phyloP scores from a whole-genome alignment of 2,329 filamentous ascomycete genomes.

The Dryadomyces sulphureus region DNA sequence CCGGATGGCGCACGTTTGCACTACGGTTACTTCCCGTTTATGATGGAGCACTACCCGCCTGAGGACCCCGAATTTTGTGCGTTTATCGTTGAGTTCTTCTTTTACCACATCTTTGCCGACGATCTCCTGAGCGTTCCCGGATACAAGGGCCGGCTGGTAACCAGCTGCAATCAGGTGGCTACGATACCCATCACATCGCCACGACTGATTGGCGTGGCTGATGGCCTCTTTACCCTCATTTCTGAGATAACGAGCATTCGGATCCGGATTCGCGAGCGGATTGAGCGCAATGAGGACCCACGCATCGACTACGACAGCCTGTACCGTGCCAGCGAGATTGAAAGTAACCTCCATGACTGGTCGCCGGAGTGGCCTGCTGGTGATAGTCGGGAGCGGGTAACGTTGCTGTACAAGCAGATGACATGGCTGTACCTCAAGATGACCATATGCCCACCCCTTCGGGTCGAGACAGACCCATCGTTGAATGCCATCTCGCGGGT shows the following conservation, averaged over 20 bases:
- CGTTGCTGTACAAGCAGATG: constrained; percentile 48
- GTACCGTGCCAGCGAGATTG: constrained; percentile 60
- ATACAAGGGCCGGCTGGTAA: constrained; percentile 19
- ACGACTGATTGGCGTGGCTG: constrained; percentile 64
- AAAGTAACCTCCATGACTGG: constrained; percentile 62
- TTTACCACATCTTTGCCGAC: constrained; percentile 62
- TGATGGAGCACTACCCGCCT: constrained; percentile 49
- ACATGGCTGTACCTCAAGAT: constrained; percentile 50
- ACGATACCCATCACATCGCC: constrained; percentile 28
- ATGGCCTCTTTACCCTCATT: constrained; percentile 67
- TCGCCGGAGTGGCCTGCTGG: constrained; percentile 44
- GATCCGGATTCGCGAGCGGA: constrained; percentile 56
- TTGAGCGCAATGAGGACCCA: constrained; percentile 46
- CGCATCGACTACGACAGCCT: constrained; percentile 60
- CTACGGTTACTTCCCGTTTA: constrained; percentile 57
- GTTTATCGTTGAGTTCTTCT: constrained; percentile 64
- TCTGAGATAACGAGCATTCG: constrained; percentile 66
- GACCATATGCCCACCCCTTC: constrained; percentile 43
- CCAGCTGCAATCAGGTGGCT: constrained; percentile 29
- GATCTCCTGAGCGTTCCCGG: constrained; percentile 38
- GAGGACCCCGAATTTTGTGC: constrained; percentile 48
- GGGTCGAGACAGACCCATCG: constrained; percentile 4
- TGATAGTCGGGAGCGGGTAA: constrained; percentile 41
- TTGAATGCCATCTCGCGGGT: constrained; percentile 7
- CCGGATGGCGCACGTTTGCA: constrained; percentile 64